A percentile compares a stretch with the other conserved stretches of the same genome.
These are phyloP conservation scores for Scheffersomyces insectosa DNA, from an alignment of 1,139 yeast species.

Conservation along the genomic window DNA sequence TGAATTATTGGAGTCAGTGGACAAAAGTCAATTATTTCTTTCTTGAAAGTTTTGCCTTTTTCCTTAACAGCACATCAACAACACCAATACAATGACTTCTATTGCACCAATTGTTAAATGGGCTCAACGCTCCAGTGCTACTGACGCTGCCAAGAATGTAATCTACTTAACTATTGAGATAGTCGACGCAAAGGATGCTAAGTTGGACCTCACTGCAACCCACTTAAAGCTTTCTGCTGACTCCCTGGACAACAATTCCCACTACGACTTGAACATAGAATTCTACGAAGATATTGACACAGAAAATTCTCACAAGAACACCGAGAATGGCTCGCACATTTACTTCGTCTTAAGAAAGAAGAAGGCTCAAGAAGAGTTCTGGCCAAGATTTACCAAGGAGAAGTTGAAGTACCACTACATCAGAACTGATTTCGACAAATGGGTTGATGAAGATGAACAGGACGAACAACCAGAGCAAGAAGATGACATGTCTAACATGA, in stretches of 20 bases:
- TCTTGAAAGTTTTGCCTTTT: too few species aligned
- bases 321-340: constrained; percentile 67
- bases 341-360: constrained; percentile 73
- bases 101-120: constrained; percentile 57
- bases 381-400: constrained; percentile 32
- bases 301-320: constrained; percentile 60
- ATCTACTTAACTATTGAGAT: constrained; percentile 74
- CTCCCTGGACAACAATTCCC: constrained; percentile 43
- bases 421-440: constrained; percentile 93
- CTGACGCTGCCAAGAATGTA: constrained; percentile 71
- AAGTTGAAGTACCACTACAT: constrained; percentile 66
- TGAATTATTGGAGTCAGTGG: too few species aligned
- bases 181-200: constrained; percentile 66
- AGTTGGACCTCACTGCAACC: constrained; percentile 62
- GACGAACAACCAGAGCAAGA: constrained; percentile 40
- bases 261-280: constrained; percentile 64
- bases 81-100: constrained; percentile 9
- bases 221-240: constrained; percentile 60
- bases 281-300: constrained; percentile 73
- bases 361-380: constrained; percentile 55
- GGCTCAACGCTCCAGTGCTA: constrained; percentile 91
- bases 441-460: constrained; percentile 51
- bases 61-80: too few species aligned
- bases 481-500: constrained; percentile 38
- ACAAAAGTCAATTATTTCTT: too few species aligned